These are phyloP conservation scores for Backusella morwellensis DNA, from an alignment of 192 early-diverging fungal species.

Conservation along the genomic window DNA sequence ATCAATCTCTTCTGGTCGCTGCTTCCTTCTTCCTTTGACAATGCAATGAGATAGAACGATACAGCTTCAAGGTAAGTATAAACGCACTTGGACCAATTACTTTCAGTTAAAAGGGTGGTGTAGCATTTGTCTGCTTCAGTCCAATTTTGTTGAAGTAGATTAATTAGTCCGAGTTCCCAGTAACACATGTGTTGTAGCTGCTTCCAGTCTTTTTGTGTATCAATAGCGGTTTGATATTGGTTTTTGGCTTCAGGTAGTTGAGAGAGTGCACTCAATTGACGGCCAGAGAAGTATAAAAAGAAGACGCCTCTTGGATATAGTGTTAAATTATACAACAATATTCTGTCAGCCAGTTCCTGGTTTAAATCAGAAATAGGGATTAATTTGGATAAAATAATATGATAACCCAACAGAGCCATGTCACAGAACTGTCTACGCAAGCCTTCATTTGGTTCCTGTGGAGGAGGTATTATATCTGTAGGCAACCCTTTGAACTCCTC, in stretches of 20 bases:
- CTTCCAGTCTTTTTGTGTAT: constrained; percentile 67
- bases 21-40: constrained; percentile 26
- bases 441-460: constrained; percentile 49
- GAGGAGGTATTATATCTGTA: constrained; percentile 33
- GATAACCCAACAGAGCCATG: constrained; percentile 69
- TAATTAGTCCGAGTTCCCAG: constrained; percentile 75
- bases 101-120: constrained; percentile 67
- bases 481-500: constrained; percentile 36
- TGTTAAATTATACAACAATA: constrained; percentile 52
- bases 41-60: constrained; percentile 45
- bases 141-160: constrained; percentile 63
- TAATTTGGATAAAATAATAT: constrained; percentile 69
- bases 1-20: constrained; percentile 22
- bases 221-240: constrained; percentile 56
- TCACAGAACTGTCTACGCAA: constrained; percentile 77
- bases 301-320: constrained; percentile 69
- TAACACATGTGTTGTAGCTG: constrained; percentile 79
- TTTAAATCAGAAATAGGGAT: constrained; percentile 72
- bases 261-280: constrained; percentile 55
- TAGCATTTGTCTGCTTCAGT: constrained; percentile 59
- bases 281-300: constrained; percentile 70
- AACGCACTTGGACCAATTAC: constrained; percentile 83
- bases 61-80: constrained; percentile 75
- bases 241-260: constrained; percentile 58
- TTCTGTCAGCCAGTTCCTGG: constrained; percentile 57